A percentile compares a stretch with the other conserved stretches of the same genome.
phyloP scores from a whole-genome alignment of 352 stramenopile species.

The Phytophthora sp. region DNA sequence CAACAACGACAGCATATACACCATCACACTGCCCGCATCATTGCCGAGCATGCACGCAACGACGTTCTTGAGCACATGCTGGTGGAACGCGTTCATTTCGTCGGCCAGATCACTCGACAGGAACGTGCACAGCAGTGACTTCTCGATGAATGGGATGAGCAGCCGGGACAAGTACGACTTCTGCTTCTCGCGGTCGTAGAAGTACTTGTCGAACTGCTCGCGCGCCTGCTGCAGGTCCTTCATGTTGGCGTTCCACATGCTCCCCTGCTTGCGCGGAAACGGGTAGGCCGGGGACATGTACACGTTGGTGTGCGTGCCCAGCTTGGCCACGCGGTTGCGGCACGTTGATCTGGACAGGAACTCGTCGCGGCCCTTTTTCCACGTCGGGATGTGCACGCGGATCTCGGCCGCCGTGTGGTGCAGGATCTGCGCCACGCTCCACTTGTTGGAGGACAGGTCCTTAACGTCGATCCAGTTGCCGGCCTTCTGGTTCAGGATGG shows the following conservation, averaged over 20 bases:
- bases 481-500: conserved; percentile 64
- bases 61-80: conserved; percentile 80
- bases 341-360: conserved; percentile 64
- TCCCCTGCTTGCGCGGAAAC: conserved; percentile 73
- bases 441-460: conserved; percentile 78
- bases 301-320: conserved; percentile 77
- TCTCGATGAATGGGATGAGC: conserved; percentile 77
- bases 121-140: conserved; percentile 74
- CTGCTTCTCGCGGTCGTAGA: conserved; percentile 61
- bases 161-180: conserved; percentile 56
- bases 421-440: conserved; percentile 80
- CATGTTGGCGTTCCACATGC: conserved; percentile 65
- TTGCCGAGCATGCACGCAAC: conserved; percentile 71
- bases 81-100: conserved; percentile 80
- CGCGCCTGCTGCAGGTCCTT: conserved; percentile 70
- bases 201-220: conserved; percentile 76
- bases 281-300: conserved; percentile 86
- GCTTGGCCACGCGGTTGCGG: conserved; percentile 67
- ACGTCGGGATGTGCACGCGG: conserved; percentile 71
- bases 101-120: conserved; percentile 72
- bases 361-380: conserved; percentile 76
- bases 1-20: conserved; percentile 67
- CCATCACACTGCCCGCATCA: conserved; percentile 37
- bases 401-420: conserved; percentile 67
- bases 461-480: conserved; percentile 87